Evolutionary conservation across 1,284 basidiomycete species (phyloP), one percentile per base, ranked within the genome.

Genomic region (Pseudozyma sp.): DNA sequence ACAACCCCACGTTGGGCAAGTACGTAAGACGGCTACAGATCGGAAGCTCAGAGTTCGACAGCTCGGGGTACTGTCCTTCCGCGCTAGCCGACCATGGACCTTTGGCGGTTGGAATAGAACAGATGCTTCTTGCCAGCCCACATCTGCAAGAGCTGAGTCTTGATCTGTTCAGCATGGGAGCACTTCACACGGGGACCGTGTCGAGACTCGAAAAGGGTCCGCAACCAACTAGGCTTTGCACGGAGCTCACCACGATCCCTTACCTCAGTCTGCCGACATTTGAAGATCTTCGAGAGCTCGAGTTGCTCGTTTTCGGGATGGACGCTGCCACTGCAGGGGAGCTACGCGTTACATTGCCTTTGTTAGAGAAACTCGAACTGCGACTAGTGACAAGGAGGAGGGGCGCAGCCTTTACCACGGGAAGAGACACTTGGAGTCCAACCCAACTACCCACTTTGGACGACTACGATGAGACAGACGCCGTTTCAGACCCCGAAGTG

Each of bases 271-370:
- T 81, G 18, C 78, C 78, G 39, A 75, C 70, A 8, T 81, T 80
- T 42, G 64, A 65, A 21, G 67, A 77, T 16, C 25, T 81, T 14
- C 38, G 60, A 3, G 60, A 78, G 43, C 43, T 81, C 12, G 79
- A 81, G 43, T 21, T 81, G 53, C 49, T 76, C 18, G 66, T 70
- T 4, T 81, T 81, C 40, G 78, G 78, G 5, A 66, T 81, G 63
- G 76, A 79, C 25, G 45, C 45, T 0, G 59, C 54, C 0, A 74
- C 67, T 1, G 78, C 78, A 0, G 40, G 59, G 11, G 70, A 78
- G 49, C 52, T 81, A 19, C 39, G 78, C 6, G 55, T 48, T 18
- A 59, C 67, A 1, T 47, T 77, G 13, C 78, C 78, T 21, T 52
- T 70, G 11, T 25, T 78, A 16, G 65, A 65, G 13, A 61, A 59